These are phyloP conservation scores for Mortierella sp. DNA, from an alignment of 371 early-diverging fungal species.

Conservation along the genomic window DNA sequence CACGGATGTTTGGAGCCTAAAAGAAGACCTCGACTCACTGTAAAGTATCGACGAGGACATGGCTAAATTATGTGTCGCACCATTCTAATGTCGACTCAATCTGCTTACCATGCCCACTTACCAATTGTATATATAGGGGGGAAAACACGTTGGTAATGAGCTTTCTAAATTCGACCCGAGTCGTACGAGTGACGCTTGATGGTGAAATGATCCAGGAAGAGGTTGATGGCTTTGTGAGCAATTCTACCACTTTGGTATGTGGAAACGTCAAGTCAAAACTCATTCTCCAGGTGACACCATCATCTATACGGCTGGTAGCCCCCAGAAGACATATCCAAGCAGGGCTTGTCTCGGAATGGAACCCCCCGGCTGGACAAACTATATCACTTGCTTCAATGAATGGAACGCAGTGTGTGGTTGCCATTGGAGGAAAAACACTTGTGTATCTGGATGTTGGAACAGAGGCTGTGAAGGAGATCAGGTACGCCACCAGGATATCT, in stretches of 20 bases:
- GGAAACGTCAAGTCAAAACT: slow-evolving; percentile 32
- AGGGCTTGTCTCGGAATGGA: slow-evolving; percentile 63
- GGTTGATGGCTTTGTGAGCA: slow-evolving; percentile 57
- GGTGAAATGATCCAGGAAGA: slow-evolving; percentile 55
- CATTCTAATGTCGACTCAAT: too few species aligned
- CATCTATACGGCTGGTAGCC: slow-evolving; percentile 61
- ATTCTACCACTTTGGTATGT: slow-evolving; percentile 61
- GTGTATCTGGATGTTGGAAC: slow-evolving; percentile 66
- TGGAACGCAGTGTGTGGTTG: slow-evolving; percentile 64
- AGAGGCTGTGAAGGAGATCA: slow-evolving; percentile 53
- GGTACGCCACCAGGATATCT: slow-evolving; percentile 42
- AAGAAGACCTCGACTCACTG: slow-evolving; percentile 37
- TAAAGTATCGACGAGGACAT: neutral
- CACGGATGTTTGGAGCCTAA: slow-evolving; percentile 75
- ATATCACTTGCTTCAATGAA: slow-evolving; percentile 69
- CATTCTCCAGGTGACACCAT: slow-evolving; percentile 67
- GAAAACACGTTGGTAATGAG: slow-evolving; percentile 55
- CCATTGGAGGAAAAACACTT: slow-evolving; percentile 63
- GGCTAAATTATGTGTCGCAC: too few species aligned
- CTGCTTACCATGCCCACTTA: too few species aligned
- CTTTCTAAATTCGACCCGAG: slow-evolving; percentile 51
- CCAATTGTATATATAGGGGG: slow-evolving; percentile 3
- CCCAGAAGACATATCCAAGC: slow-evolving; percentile 39
- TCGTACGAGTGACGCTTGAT: slow-evolving; percentile 44
- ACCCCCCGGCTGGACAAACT: slow-evolving; percentile 46